Evolutionary conservation across 441 rosid species (phyloP).

Genomic region (Adansonia grandidieri): DNA sequence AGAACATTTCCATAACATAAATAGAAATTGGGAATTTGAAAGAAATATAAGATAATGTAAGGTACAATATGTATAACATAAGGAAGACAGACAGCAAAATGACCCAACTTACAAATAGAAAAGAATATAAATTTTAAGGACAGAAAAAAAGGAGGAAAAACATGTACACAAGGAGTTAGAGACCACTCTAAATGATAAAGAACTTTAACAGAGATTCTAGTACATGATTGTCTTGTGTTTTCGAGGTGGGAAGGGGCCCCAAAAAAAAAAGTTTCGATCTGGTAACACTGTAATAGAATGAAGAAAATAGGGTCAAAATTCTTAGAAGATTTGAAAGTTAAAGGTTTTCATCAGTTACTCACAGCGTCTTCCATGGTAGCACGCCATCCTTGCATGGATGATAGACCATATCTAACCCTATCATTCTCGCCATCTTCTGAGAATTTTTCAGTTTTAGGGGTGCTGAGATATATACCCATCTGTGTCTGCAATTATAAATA

Average conservation of each 20-base stretch:
- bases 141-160: neutral
- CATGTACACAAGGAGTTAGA: neutral
- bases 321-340: slow-evolving; percentile 16
- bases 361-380: slow-evolving; percentile 98
- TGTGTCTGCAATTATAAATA: slow-evolving; percentile 33
- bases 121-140: neutral
- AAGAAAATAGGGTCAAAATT: neutral
- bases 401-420: slow-evolving; percentile 78
- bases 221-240: neutral
- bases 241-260: neutral
- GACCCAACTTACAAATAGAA: neutral
- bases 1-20: slow-evolving; percentile 16
- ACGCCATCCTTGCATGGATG: slow-evolving; percentile 99
- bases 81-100: neutral
- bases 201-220: neutral
- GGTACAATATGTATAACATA: neutral
- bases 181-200: slow-evolving; percentile 3
- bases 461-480: slow-evolving; percentile 93
- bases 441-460: slow-evolving; percentile 88
- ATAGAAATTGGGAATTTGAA: neutral
- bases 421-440: slow-evolving; percentile 88
- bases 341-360: slow-evolving; percentile 38
- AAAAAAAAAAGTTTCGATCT: neutral
- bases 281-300: neutral
- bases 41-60: slow-evolving; percentile 10